Conservation (phyloP, 1,139 yeast species). For the Petasospora fabianii region DNA sequence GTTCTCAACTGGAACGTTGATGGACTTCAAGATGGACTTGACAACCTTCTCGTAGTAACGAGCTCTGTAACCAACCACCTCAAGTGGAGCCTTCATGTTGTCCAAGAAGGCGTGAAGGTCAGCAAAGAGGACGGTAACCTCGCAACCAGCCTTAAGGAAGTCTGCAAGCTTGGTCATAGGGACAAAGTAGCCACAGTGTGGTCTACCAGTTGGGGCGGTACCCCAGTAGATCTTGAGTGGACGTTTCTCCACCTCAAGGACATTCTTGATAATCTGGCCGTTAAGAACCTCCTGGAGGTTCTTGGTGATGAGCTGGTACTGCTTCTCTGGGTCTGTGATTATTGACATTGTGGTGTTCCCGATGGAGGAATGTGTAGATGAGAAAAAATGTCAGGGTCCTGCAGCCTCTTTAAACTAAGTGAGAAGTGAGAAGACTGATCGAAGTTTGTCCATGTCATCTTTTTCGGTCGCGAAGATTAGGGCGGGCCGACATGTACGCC, state of each 20-base stretch:
- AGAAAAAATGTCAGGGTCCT: background rate
- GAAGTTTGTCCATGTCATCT: no score
- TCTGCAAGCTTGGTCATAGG: constrained; percentile 97
- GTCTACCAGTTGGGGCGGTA: constrained; percentile 93
- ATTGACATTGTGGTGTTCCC: constrained; percentile 18
- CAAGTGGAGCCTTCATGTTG: constrained; percentile 97
- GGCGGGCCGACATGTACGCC: no score
- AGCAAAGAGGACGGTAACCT: constrained; percentile 89
- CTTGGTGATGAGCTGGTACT: constrained; percentile 74
- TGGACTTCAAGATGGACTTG: constrained; percentile 78
- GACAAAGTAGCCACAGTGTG: constrained; percentile 98
- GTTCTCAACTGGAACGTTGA: constrained; percentile 88
- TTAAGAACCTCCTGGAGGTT: constrained; percentile 90
- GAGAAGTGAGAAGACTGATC: no score
- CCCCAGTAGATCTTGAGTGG: constrained; percentile 95
- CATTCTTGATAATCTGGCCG: constrained; percentile 80
- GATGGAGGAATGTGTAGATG: background rate
- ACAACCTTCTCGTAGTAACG: constrained; percentile 80
- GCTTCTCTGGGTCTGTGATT: constrained; percentile 50
- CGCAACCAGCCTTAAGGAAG: constrained; percentile 93
- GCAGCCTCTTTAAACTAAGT: no score
- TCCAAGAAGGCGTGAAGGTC: constrained; percentile 96
- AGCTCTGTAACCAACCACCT: constrained; percentile 84
- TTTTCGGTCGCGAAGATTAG: no score
- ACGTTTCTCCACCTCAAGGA: constrained; percentile 75